Evolutionary conservation across 179 eudicot species (phyloP).

Genomic region (Spinacia oleracea): DNA sequence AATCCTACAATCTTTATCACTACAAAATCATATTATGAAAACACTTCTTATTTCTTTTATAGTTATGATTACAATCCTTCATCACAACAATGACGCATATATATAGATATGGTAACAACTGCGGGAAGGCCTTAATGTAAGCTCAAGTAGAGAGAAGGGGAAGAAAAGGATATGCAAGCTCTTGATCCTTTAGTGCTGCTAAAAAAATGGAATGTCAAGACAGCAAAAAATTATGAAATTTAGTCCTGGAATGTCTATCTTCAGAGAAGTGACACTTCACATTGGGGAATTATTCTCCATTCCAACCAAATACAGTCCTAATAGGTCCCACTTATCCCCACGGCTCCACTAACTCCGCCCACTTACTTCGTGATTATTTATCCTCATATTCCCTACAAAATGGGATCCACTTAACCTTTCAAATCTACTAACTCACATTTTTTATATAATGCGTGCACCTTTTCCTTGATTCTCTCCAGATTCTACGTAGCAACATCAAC

Average conservation of each 20-base stretch:
- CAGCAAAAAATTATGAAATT: neutral
- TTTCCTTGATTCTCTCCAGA: no score
- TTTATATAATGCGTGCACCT: no score
- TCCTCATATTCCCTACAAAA: no score
- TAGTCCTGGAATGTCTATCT: neutral
- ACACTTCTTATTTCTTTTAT: neutral
- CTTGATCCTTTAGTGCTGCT: neutral
- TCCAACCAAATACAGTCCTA: no score
- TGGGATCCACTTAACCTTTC: no score
- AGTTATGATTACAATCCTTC: neutral
- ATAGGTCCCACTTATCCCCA: no score
- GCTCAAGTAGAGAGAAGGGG: neutral
- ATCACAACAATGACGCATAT: neutral
- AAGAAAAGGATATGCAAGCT: conserved; percentile 1
- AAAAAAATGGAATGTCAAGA: neutral
- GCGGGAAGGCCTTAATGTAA: neutral
- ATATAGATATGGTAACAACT: neutral
- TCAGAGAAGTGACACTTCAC: conserved; percentile 7
- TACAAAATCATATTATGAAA: neutral
- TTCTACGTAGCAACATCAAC: no score
- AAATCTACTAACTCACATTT: no score
- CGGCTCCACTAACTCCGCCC: no score
- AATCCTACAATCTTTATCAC: neutral
- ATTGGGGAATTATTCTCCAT: neutral
- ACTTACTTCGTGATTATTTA: no score